These are phyloP conservation scores for Aspergillus indologenus DNA, from an alignment of 495 filamentous ascomycete genomes.

Conservation along the genomic window DNA sequence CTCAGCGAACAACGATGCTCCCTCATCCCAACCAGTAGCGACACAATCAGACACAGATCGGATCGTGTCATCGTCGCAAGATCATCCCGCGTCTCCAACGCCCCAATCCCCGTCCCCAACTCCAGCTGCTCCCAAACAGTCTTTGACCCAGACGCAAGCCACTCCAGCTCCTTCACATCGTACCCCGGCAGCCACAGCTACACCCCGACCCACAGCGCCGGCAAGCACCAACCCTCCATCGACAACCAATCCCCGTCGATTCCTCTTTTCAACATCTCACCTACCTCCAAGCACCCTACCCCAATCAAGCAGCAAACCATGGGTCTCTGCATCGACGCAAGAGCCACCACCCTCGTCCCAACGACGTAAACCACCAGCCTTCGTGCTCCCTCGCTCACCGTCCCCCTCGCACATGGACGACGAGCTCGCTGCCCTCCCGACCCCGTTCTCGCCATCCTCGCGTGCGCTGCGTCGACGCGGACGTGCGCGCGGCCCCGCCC, in stretches of 20 bases:
- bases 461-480: slow-evolving; percentile 34
- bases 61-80: slow-evolving; percentile 23
- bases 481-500: slow-evolving; percentile 19
- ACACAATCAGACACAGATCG: slow-evolving; percentile 6
- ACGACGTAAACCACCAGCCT: slow-evolving; percentile 31
- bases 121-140: neutral
- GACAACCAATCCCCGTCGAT: slow-evolving; percentile 27
- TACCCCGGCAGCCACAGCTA: slow-evolving; percentile 11
- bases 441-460: slow-evolving; percentile 43
- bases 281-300: slow-evolving; percentile 22
- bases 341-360: slow-evolving; percentile 19
- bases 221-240: slow-evolving; percentile 24
- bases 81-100: neutral
- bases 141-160: neutral
- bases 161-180: slow-evolving; percentile 1
- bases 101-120: neutral
- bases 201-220: slow-evolving; percentile 19
- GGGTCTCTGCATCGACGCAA: slow-evolving; percentile 11
- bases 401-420: slow-evolving; percentile 28
- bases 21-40: slow-evolving; percentile 1
- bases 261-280: slow-evolving; percentile 25
- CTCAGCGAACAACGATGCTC: slow-evolving; percentile 10
- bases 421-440: slow-evolving; percentile 24
- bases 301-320: slow-evolving; percentile 16
- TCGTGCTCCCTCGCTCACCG: slow-evolving; percentile 41